Evolutionary conservation across 2,329 filamentous ascomycete species (phyloP), one percentile per base, ranked within the genome.

Genomic region (Cercospora zeae-maydis): DNA sequence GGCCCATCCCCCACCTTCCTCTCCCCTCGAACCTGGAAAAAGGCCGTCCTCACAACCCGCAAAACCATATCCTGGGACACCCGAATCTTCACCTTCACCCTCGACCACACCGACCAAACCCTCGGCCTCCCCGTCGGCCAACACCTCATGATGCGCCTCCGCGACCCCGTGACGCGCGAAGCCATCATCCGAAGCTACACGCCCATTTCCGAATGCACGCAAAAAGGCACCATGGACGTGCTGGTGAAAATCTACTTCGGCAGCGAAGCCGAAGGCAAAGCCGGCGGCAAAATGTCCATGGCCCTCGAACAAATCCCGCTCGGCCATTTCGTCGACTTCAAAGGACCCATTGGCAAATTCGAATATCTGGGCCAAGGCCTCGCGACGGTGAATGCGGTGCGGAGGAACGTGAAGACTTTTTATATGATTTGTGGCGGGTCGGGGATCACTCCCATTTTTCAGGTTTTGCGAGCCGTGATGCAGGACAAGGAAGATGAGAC

Each of bases 361-460:
- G 85, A 89, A 70, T 96, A 96, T 71, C 79, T 88, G 0, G 89
- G 90, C 0, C 77, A 80, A 0, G 92, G 92, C 0, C 66, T 76
- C 1, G 91, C 89, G 70, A 72, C 78, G 0, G 77, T 96, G 45
- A 84, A 84, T 33, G 84, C 84, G 0, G 81, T 79, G 19, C 39
- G 80, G 62, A 79, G 87, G 9, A 76, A 70, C 0, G 84, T 96
- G 1, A 84, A 82, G 58, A 83, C 83, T 11, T 91, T 96, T 75
- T 81, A 90, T 73, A 96, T 96, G 92, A 87, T 96, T 33, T 95
- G 91, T 70, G 93, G 84, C 13, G 93, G 93, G 5, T 91, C 86
- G n/a, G 93, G 93, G 0, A 89, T 97, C 71, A 96, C 93, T n/a
- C 93, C 93, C 0, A 90, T 96, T 66, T 95, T 88, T 74, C 90